phyloP scores from a whole-genome alignment of 352 stramenopile genomes.

The Phytophthora sojae region DNA sequence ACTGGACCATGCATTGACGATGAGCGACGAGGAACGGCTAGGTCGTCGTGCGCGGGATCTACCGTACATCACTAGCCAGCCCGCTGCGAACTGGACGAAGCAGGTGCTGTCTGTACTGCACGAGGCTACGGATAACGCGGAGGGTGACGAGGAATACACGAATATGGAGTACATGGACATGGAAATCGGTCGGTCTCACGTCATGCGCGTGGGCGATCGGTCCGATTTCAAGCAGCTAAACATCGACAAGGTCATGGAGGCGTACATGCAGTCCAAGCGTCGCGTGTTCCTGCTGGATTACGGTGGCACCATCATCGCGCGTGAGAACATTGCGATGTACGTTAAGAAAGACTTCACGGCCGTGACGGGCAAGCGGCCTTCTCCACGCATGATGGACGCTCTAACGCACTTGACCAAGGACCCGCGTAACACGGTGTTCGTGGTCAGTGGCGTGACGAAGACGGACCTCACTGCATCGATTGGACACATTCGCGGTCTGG shows the following conservation, averaged over 20 bases:
- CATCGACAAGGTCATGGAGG: conserved; percentile 79
- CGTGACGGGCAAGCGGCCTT: conserved; percentile 94
- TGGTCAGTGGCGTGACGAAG: conserved; percentile 95
- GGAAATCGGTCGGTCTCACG: conserved; percentile 79
- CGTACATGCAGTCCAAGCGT: conserved; percentile 85
- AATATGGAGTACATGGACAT: conserved; percentile 92
- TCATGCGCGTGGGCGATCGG: conserved; percentile 65
- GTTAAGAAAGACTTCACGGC: conserved; percentile 96
- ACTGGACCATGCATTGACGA: conserved; percentile 95
- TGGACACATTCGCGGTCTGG: conserved; percentile 93
- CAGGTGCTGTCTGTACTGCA: conserved; percentile 93
- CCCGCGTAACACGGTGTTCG: conserved; percentile 96
- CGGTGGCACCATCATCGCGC: conserved; percentile 95
- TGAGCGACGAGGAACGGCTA: conserved; percentile 90
- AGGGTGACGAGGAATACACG: conserved; percentile 80
- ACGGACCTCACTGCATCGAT: conserved; percentile 92
- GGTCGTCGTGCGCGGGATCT: conserved; percentile 94
- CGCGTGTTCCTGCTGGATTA: conserved; percentile 98
- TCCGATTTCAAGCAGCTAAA: conserved; percentile 90
- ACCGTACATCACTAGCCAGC: conserved; percentile 95
- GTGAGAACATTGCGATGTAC: conserved; percentile 95
- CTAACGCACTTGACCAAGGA: conserved; percentile 91
- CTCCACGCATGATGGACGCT: conserved; percentile 88
- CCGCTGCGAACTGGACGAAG: conserved; percentile 95
- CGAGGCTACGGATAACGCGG: conserved; percentile 76